phyloP scores from a whole-genome alignment of 202 grass and related monocot species.

The Digitaria exilis region DNA sequence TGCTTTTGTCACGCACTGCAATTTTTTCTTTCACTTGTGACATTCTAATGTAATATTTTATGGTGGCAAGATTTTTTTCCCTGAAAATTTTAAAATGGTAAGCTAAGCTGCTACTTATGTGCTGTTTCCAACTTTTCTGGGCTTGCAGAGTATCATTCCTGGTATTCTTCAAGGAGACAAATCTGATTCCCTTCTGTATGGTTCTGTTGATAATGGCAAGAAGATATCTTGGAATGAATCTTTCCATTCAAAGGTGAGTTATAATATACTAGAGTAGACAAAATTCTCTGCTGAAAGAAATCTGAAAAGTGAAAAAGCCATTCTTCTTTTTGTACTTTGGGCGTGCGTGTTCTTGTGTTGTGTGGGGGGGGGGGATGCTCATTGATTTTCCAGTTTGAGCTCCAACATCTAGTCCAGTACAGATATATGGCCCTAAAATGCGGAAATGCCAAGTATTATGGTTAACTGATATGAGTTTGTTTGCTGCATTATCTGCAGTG shows the following conservation, averaged over 20 bases:
- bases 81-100: not conserved
- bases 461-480: not conserved
- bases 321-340: no score
- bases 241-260: slow-evolving; percentile 87
- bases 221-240: slow-evolving; percentile 98
- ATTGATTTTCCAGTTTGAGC: not conserved
- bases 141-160: slow-evolving; percentile 93
- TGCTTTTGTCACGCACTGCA: not conserved
- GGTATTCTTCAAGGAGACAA: slow-evolving; percentile 99
- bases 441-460: not conserved
- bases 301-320: not conserved
- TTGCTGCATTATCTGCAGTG: not conserved
- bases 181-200: slow-evolving; percentile 94
- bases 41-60: not conserved
- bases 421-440: slow-evolving; percentile 10
- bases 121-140: slow-evolving; percentile 21
- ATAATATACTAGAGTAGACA: not conserved
- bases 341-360: no score
- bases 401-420: not conserved
- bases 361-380: no score
- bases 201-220: slow-evolving; percentile 99
- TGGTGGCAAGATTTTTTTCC: not conserved
- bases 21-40: not conserved
- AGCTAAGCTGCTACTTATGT: not conserved
- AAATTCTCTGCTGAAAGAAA: not conserved